Percentiles rank a stretch among this genome's conserved stretches.
These are phyloP conservation scores for Liriodendron chinense DNA, from an alignment of 164 flowering plant genomes.

Conservation along the genomic window DNA sequence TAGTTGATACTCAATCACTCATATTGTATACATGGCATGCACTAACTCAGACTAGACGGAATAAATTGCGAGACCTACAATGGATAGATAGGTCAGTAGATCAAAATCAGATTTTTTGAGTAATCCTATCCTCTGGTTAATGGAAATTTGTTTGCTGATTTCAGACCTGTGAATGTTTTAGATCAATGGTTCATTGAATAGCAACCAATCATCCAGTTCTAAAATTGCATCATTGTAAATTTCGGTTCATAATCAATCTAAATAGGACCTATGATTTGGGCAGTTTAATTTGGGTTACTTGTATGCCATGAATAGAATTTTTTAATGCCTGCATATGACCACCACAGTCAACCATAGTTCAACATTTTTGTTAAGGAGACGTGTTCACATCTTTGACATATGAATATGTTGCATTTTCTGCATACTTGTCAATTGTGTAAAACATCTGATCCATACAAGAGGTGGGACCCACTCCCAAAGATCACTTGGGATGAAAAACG, in stretches of 20 bases:
- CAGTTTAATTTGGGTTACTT: background rate
- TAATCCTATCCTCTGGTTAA: background rate
- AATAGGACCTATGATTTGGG: background rate
- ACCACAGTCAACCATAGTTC: background rate
- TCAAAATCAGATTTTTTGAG: background rate
- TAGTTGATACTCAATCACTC: background rate
- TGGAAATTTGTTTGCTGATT: background rate
- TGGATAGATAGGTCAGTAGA: background rate
- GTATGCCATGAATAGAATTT: background rate
- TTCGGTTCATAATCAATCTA: too few species aligned
- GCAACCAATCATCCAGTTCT: too few species aligned
- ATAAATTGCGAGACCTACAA: background rate
- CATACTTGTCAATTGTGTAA: background rate
- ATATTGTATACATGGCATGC: background rate
- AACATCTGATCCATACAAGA: background rate
- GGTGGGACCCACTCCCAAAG: background rate
- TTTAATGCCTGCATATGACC: background rate
- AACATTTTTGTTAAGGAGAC: background rate
- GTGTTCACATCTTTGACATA: background rate
- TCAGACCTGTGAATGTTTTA: too few species aligned
- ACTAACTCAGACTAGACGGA: background rate
- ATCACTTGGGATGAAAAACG: background rate
- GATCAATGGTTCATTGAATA: too few species aligned
- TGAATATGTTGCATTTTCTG: background rate
- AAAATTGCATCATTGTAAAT: too few species aligned